Conservation (phyloP, 2,329 filamentous ascomycete species). For the Rutstroemia sp. region DNA sequence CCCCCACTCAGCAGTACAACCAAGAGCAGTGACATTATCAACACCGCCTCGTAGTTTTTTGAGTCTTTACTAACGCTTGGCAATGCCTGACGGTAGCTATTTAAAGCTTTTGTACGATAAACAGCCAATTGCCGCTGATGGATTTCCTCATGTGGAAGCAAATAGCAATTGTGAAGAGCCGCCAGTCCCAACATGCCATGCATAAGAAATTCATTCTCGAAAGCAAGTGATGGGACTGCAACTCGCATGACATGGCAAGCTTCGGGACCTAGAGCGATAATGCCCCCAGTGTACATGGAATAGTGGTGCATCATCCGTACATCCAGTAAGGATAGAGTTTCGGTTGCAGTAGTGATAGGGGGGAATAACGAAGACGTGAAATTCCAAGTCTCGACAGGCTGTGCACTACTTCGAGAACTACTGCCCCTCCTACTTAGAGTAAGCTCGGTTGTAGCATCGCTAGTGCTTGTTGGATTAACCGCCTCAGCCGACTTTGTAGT, state of each 20-base stretch:
- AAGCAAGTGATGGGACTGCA: conserved; percentile 23
- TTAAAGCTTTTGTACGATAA: conserved; percentile 21
- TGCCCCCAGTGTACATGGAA: conserved; percentile 19
- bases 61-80: conserved; percentile 10
- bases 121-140: conserved; percentile 16
- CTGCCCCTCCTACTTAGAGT: not conserved
- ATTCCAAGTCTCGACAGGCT: not conserved
- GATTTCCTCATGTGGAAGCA: conserved; percentile 12
- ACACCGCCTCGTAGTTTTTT: conserved; percentile 21
- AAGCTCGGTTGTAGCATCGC: not conserved
- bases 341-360: conserved; percentile 12
- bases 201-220: conserved; percentile 24
- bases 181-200: conserved; percentile 25
- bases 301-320: conserved; percentile 26
- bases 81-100: conserved; percentile 20
- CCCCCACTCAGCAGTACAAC: conserved; percentile 21
- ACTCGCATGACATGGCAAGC: conserved; percentile 15
- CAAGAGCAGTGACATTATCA: conserved; percentile 24
- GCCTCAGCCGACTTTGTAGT: not conserved
- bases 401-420: not conserved
- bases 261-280: conserved; percentile 13
- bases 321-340: conserved; percentile 18
- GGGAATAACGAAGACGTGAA: conserved; percentile 10
- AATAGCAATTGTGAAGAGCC: conserved; percentile 22
- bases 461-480: not conserved